These are phyloP conservation scores for Colletotrichum orchidophilum DNA, from an alignment of 2,329 filamentous ascomycete species.

Conservation along the genomic window DNA sequence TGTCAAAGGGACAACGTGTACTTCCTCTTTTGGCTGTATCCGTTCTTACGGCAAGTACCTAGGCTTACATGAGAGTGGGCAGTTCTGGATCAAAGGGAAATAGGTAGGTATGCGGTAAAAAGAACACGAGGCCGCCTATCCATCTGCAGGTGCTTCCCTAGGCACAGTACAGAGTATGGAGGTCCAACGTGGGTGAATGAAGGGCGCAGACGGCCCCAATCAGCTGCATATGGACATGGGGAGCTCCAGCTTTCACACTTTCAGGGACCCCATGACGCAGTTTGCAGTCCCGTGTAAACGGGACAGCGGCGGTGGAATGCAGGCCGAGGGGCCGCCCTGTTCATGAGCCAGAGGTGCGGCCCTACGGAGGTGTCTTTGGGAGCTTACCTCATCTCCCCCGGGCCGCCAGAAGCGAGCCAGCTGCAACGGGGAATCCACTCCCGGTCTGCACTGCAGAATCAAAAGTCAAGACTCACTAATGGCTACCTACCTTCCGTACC, in stretches of 20 bases:
- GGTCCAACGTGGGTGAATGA: neutral
- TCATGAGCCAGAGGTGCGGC: neutral
- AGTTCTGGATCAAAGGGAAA: neutral
- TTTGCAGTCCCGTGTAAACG: constrained; percentile 23
- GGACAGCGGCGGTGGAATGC: neutral
- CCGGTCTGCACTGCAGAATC: neutral
- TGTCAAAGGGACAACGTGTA: constrained; percentile 6
- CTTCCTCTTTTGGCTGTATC: neutral
- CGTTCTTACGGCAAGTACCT: neutral
- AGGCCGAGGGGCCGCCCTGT: neutral
- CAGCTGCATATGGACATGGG: constrained; percentile 5
- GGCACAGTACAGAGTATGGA: neutral
- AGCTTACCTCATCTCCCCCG: constrained; percentile 10
- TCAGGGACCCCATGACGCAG: constrained; percentile 29
- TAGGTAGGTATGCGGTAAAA: neutral
- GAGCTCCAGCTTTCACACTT: constrained; percentile 4
- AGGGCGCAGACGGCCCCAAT: constrained; percentile 15
- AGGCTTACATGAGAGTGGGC: neutral
- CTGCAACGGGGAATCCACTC: neutral
- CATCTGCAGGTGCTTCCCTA: neutral
- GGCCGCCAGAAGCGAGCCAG: neutral
- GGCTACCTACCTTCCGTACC: neutral
- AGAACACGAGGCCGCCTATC: neutral
- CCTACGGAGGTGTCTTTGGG: neutral
- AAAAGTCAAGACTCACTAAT: neutral